Base-by-base conservation (phyloP, 306 rosid genomes). In the Senna tora region DNA sequence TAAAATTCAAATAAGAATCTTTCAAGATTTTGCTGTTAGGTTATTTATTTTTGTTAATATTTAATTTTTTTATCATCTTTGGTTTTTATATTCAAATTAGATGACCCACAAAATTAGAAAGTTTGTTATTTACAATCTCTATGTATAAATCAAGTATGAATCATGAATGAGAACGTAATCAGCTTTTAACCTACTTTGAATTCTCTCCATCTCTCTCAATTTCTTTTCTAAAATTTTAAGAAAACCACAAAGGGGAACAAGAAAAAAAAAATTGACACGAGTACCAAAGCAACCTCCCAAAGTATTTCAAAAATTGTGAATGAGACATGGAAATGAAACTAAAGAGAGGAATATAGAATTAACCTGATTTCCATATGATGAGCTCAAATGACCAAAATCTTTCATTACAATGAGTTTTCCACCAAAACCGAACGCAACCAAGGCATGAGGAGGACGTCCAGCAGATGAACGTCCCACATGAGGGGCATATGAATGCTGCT, bases 361-460 rank as follows among this genome's bases (percentile, higher is more conserved):
- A 83, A 92, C 96, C 97, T 87, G 94, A 78, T 79, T 86, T 68
- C 82, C 94, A 52, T 76, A 83, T 9, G 86, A 58, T 42, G 88
- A 82, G 83, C 81, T 74, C 53, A 63, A 60, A 39, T 72, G 56
- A 77, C 84, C 74, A 54, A 69, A 76, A 70, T 81, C 89, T 71
- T 89, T 92, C 96, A 86, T 83, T 55, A 92, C 83, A 21, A 92
- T 62, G 80, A 92, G 94, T 77, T 92, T 92, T 67, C 97, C 97
- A 19, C 97, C 97, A 78, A 92, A 92, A 21, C 97, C 97, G 50
- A 92, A 92, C 47, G 96, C 82, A 53, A 79, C 96, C 22, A 92
- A 61, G 45, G 96, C 90, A 75, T 92, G 97, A 49, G 89, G 88
- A 74, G 97, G 96, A 69, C 96, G 97, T 34, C 94, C 94, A 60